A percentile compares a stretch with the other conserved stretches of the same genome.
Evolutionary conservation across 1,139 yeast species (phyloP).

Genomic region (Arxiozyma heterogenica): DNA sequence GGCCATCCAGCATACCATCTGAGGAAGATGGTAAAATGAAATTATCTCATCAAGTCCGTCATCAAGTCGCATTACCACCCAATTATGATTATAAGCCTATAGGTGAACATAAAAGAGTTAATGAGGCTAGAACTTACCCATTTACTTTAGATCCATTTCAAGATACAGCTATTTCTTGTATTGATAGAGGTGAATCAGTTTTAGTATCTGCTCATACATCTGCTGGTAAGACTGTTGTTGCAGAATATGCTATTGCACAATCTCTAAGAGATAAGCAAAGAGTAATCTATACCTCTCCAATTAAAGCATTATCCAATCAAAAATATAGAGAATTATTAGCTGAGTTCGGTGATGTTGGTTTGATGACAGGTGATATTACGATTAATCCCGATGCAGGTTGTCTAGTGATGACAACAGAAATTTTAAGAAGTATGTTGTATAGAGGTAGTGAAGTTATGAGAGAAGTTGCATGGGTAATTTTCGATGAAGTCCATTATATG

Average conservation of each 20-base stretch:
- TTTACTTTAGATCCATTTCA: conserved; percentile 92
- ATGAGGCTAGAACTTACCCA: conserved; percentile 83
- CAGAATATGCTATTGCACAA: conserved; percentile 97
- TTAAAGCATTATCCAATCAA: conserved; percentile 92
- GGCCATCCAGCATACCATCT: conserved; percentile 28
- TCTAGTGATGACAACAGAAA: conserved; percentile 96
- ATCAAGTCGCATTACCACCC: conserved; percentile 94
- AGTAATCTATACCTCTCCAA: conserved; percentile 94
- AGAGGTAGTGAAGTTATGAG: conserved; percentile 92
- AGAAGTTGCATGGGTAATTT: conserved; percentile 94
- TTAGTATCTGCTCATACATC: conserved; percentile 97
- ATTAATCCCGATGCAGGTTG: conserved; percentile 96
- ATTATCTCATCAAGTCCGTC: conserved; percentile 87
- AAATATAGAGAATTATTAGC: conserved; percentile 88
- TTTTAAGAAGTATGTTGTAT: conserved; percentile 83
- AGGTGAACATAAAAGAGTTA: conserved; percentile 64
- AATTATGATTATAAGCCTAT: conserved; percentile 82
- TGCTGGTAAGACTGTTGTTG: conserved; percentile 98
- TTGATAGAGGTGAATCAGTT: conserved; percentile 91
- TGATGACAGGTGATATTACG: conserved; percentile 97
- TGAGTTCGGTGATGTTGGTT: conserved; percentile 92
- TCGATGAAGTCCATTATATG: conserved; percentile 95
- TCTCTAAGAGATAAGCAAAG: conserved; percentile 83
- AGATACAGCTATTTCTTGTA: conserved; percentile 88
- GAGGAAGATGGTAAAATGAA: conserved; percentile 50